Evolutionary conservation across 805 yeast species (phyloP).

Genomic region (Candida yuanshanica): DNA sequence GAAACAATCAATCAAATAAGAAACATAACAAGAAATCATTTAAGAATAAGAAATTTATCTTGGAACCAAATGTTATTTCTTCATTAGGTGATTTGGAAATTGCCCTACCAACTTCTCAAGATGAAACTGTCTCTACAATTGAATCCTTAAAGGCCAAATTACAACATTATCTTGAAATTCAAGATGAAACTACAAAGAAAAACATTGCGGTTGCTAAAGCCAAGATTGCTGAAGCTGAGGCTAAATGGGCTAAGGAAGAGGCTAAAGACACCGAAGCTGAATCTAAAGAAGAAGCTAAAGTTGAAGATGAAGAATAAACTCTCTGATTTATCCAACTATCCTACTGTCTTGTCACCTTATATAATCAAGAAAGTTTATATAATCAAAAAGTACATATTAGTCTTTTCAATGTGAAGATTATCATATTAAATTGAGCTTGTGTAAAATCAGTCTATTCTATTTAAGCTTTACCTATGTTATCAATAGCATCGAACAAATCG

Average conservation of each 20-base stretch:
- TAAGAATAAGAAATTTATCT: slow-evolving; percentile 52
- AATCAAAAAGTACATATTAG: no score
- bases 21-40: slow-evolving; percentile 48
- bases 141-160: slow-evolving; percentile 68
- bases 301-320: slow-evolving; percentile 6
- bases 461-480: slow-evolving; percentile 32
- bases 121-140: slow-evolving; percentile 61
- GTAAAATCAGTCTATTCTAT: background rate
- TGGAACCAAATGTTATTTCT: slow-evolving; percentile 77
- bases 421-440: no score
- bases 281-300: slow-evolving; percentile 8
- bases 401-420: no score
- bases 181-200: slow-evolving; percentile 74
- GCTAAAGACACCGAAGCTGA: slow-evolving; percentile 26
- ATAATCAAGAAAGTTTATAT: no score
- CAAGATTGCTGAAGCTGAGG: slow-evolving; percentile 64
- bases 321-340: no score
- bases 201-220: slow-evolving; percentile 73
- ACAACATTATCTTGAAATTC: slow-evolving; percentile 59
- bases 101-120: slow-evolving; percentile 70
- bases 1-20: slow-evolving; percentile 38
- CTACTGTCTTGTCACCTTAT: no score
- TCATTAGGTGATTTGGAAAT: slow-evolving; percentile 71
- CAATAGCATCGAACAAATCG: slow-evolving; percentile 33
- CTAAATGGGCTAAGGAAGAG: slow-evolving; percentile 42